A percentile compares a stretch with the other conserved stretches of the same genome.
These are phyloP conservation scores for Lactifluus pinguis DNA, from an alignment of 768 basidiomycete species.

Conservation along the genomic window DNA sequence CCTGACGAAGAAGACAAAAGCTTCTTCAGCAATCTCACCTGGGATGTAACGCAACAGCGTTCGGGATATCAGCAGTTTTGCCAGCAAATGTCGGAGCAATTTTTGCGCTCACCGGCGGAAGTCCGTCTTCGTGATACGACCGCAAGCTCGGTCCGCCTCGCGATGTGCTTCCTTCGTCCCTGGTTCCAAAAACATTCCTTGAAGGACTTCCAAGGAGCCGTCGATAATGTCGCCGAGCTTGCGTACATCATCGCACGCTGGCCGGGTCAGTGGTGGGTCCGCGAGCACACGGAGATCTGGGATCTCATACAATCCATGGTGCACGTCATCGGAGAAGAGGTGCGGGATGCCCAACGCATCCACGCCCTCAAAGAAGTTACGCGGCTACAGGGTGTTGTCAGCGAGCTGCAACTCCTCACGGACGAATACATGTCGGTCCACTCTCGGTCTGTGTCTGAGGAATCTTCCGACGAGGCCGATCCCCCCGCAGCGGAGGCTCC, in stretches of 20 bases:
- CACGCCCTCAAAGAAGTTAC: conserved; percentile 38
- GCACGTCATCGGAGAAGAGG: conserved; percentile 55
- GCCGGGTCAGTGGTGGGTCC: conserved; percentile 62
- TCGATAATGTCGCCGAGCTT: conserved; percentile 30
- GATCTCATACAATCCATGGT: conserved; percentile 50
- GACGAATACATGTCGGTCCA: conserved; percentile 29
- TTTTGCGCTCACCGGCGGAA: conserved; percentile 46
- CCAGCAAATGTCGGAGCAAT: conserved; percentile 55
- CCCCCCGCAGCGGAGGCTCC: background rate
- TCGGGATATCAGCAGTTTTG: conserved; percentile 62
- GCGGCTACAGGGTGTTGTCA: conserved; percentile 41
- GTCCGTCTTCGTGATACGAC: conserved; percentile 57
- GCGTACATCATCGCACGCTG: conserved; percentile 35
- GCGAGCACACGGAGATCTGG: conserved; percentile 54
- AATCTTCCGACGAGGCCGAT: conserved; percentile 11
- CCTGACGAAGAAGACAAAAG: conserved; percentile 26
- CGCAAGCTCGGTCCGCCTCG: conserved; percentile 55
- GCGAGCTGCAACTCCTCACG: conserved; percentile 39
- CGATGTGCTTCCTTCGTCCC: conserved; percentile 56
- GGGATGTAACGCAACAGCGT: conserved; percentile 55
- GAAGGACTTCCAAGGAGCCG: conserved; percentile 32
- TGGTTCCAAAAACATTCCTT: conserved; percentile 52
- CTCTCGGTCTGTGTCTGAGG: conserved; percentile 21
- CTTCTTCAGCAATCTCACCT: conserved; percentile 33
- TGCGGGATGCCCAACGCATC: conserved; percentile 40